Percentiles rank a stretch among this genome's conserved stretches.
Conservation (phyloP, 2,329 filamentous ascomycete genomes). For the Colletotrichum limetticola region DNA sequence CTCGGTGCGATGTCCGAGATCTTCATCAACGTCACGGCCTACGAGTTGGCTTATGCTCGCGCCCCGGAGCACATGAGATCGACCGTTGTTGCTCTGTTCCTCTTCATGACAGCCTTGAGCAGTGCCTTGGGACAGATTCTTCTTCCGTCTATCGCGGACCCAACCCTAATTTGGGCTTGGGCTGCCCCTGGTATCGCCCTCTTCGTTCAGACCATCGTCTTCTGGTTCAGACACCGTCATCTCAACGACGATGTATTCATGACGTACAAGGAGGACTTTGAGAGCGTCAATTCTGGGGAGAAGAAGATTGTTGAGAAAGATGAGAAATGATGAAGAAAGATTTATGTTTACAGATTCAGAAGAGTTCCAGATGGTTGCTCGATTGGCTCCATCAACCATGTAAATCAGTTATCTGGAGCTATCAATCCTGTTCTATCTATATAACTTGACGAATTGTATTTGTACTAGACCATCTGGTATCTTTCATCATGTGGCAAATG, state of each 20-base stretch:
- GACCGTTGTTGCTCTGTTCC: slow-evolving; percentile 65
- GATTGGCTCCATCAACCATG: not conserved
- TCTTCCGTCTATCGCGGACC: slow-evolving; percentile 54
- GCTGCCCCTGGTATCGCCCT: slow-evolving; percentile 40
- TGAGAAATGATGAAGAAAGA: not conserved
- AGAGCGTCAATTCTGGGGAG: not conserved
- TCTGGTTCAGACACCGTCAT: slow-evolving; percentile 40
- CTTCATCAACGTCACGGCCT: slow-evolving; percentile 70
- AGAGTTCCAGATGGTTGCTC: not conserved
- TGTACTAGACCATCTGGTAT: not conserved
- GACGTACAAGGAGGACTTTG: slow-evolving; percentile 25
- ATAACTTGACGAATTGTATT: not conserved
- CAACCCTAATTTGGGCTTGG: slow-evolving; percentile 42
- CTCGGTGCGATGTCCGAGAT: slow-evolving; percentile 66
- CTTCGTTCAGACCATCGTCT: slow-evolving; percentile 38
- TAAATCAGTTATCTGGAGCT: not conserved
- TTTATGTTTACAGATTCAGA: not conserved
- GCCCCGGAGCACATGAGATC: slow-evolving; percentile 73
- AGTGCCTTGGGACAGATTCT: slow-evolving; percentile 59
- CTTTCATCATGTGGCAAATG: not conserved
- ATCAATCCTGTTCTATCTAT: not conserved
- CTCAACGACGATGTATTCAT: slow-evolving; percentile 37
- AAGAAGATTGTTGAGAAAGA: slow-evolving; percentile 11
- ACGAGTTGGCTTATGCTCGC: slow-evolving; percentile 77
- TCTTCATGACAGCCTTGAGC: slow-evolving; percentile 68